These are phyloP conservation scores for Rhizophlyctis rosea DNA, from an alignment of 192 early-diverging fungal species.

Conservation along the genomic window DNA sequence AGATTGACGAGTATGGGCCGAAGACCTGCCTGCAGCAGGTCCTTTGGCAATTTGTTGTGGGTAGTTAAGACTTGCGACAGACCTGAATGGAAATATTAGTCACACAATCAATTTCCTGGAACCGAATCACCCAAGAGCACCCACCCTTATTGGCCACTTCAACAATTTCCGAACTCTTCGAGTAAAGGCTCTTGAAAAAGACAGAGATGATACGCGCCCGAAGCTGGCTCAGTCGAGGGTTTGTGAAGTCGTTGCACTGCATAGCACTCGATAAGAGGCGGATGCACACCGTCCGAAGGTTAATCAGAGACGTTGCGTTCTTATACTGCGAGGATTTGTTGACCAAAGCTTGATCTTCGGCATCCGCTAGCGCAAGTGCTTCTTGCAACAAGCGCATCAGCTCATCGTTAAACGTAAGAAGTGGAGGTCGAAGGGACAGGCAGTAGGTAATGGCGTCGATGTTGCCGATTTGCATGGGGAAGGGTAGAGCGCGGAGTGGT, in stretches of 20 bases:
- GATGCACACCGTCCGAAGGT: conserved; percentile 93
- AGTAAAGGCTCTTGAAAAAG: conserved; percentile 98
- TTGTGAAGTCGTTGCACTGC: conserved; percentile 78
- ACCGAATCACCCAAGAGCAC: background rate
- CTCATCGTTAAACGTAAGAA: conserved; percentile 90
- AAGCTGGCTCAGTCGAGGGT: conserved; percentile 68
- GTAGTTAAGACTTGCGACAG: conserved; percentile 74
- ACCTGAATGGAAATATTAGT: conserved; percentile 32
- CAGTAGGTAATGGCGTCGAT: conserved; percentile 99
- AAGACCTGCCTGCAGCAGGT: conserved; percentile 91
- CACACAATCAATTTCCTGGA: background rate
- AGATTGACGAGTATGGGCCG: conserved; percentile 94
- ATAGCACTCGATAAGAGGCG: conserved; percentile 93
- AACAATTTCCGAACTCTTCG: conserved; percentile 91
- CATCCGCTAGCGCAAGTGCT: conserved; percentile 89
- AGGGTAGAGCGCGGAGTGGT: conserved; percentile 91
- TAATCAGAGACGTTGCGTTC: conserved; percentile 75
- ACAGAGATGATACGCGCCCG: conserved; percentile 90
- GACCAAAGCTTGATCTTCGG: conserved; percentile 94
- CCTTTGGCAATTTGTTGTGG: conserved; percentile 89
- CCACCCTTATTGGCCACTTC: conserved; percentile 84
- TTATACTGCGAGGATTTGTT: conserved; percentile 79
- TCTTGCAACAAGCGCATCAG: conserved; percentile 85
- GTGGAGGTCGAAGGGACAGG: conserved; percentile 78
- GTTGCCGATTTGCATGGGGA: conserved; percentile 96